Evolutionary conservation across 495 filamentous ascomycete genomes (phyloP), one percentile per base, ranked within the genome.

Genomic region (Cercophora samala): DNA sequence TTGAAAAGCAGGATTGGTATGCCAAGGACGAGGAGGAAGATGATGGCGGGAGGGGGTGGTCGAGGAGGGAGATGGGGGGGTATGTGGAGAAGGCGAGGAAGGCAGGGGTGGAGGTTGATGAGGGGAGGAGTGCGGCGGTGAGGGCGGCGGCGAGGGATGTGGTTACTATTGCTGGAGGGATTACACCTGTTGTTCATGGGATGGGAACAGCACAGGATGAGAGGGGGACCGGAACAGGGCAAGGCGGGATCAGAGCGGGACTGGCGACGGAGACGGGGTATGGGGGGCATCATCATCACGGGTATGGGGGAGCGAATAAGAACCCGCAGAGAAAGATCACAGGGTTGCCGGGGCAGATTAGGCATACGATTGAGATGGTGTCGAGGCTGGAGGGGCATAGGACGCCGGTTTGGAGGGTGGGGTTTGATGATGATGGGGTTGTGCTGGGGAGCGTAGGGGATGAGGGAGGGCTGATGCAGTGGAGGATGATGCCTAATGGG

Each of bases 361-460:
- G 67, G 46, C 83, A 83, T 72, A 74, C 72, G 46, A 76, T 80
- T 53, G 81, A 76, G 63, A 77, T 86, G 65, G 72, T 88, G 13
- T 82, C 85, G 17, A 82, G 80, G 67, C 78, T 88, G 59, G 81
- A 85, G 25, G 77, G 78, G 54, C 84, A 87, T 66, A 76, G 79
- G 51, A 83, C 80, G 29, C 85, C 86, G 4, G 84, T 89, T 5
- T 89, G 86, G 86, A 76, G 83, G 62, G 85, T 88, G 5, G 81
- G 77, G 3, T 89, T 88, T 70, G 86, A 88, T 65, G 83, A 84
- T 25, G 86, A 88, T 61, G 86, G 86, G 9, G 85, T 86, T 65
- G 81, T 88, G 24, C 68, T 89, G 62, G 85, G 83, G 1, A 85
- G 81, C 19, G 83, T 85, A 5, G 86, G 86, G 3, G 86, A 89